Evolutionary conservation across 805 yeast genomes (phyloP).

Genomic region (Pichia heedii): DNA sequence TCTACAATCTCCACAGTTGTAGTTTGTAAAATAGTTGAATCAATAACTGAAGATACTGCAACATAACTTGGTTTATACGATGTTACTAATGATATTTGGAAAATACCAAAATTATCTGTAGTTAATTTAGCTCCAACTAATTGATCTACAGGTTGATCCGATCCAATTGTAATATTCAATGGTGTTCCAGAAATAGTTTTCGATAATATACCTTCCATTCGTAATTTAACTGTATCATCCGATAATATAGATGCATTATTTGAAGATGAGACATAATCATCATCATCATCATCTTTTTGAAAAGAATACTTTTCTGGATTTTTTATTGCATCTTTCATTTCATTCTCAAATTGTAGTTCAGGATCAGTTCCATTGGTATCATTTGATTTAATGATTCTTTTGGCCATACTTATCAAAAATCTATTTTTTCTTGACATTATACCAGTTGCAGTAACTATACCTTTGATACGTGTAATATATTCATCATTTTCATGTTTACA

Average conservation of each 20-base stretch:
- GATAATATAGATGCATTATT: constrained; percentile 6
- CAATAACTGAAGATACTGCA: constrained; percentile 39
- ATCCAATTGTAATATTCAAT: constrained; percentile 46
- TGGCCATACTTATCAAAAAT: constrained; percentile 57
- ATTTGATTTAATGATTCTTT: constrained; percentile 46
- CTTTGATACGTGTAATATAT: constrained; percentile 56
- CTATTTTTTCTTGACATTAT: constrained; percentile 61
- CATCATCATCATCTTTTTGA: constrained; percentile 9
- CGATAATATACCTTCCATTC: constrained; percentile 65
- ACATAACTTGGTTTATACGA: constrained; percentile 53
- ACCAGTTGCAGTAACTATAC: constrained; percentile 66
- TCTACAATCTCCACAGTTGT: constrained; percentile 36
- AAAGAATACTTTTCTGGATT: constrained; percentile 17
- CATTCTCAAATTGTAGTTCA: constrained; percentile 30
- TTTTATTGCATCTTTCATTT: constrained; percentile 27
- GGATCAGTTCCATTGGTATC: constrained; percentile 18
- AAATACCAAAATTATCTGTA: constrained; percentile 64
- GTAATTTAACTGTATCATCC: constrained; percentile 39
- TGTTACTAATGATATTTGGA: constrained; percentile 43
- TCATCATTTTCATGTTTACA: constrained; percentile 31
- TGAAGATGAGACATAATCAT: constrained; percentile 17
- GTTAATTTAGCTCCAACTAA: constrained; percentile 25
- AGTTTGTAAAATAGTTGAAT: constrained; percentile 39
- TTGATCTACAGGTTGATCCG: constrained; percentile 30
- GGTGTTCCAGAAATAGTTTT: constrained; percentile 52